Percentiles rank a stretch among this genome's conserved stretches.
phyloP scores from a whole-genome alignment of 257 asterid species.

The Galeopsis tetrahit region DNA sequence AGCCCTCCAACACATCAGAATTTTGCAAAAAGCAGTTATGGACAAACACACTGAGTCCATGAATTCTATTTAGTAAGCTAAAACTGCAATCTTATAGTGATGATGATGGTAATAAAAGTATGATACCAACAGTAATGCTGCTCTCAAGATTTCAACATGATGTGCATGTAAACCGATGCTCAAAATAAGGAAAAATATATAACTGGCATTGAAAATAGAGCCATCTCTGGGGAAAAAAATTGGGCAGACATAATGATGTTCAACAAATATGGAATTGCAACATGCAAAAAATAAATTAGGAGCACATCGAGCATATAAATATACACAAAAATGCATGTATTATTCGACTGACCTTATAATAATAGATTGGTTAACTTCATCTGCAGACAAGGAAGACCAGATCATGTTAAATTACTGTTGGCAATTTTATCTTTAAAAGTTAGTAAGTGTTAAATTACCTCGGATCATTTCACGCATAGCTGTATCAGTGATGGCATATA shows the following conservation, averaged over 20 bases:
- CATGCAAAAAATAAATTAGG: slow-evolving; percentile 19
- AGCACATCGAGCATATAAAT: slow-evolving; percentile 1
- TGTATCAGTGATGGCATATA: slow-evolving; percentile 92
- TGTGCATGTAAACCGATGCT: not conserved
- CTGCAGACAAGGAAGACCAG: slow-evolving; percentile 57
- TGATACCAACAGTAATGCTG: not conserved
- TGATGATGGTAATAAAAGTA: not conserved
- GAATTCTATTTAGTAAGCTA: not conserved
- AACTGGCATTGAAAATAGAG: slow-evolving; percentile 6
- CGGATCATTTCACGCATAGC: slow-evolving; percentile 98
- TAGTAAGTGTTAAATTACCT: slow-evolving; percentile 54
- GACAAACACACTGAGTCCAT: not conserved
- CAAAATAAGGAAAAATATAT: not conserved
- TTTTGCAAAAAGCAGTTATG: not conserved
- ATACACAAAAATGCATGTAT: slow-evolving; percentile 25
- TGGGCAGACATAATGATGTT: not conserved
- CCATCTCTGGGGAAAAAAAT: not conserved
- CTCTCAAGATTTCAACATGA: slow-evolving; percentile 1
- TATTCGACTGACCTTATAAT: slow-evolving; percentile 78
- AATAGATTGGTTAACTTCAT: slow-evolving; percentile 98
- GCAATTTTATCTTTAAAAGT: slow-evolving; percentile 20
- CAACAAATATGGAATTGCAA: slow-evolving; percentile 1
- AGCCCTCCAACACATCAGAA: slow-evolving; percentile 1
- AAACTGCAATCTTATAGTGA: not conserved
- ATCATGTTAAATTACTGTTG: slow-evolving; percentile 37